Evolutionary conservation across 2,329 filamentous ascomycete species (phyloP), one percentile per base, ranked within the genome.

Genomic region (Ceratocystis cubensis): DNA sequence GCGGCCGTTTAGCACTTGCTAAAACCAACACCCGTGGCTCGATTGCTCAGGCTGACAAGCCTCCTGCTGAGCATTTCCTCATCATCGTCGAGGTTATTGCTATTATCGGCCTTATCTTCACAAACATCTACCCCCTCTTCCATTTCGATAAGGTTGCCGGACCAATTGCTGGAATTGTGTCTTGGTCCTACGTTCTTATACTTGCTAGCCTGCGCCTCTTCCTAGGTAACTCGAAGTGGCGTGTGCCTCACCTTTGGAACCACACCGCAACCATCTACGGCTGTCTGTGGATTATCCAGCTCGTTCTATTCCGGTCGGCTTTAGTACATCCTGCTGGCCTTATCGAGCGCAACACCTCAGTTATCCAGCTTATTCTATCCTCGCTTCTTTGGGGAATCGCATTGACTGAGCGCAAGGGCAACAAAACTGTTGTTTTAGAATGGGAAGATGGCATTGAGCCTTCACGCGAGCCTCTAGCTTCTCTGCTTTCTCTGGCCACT

Each of bases 381-480:
- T 87, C 88, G 0, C 74, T 96, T 13, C 81, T 99, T 13, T 86
- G 91, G 65, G 75, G 83, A 59, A 86, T 96, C 73, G 85, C 90
- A 56, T 76, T 95, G 66, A 88, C 86, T 64, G 95, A 91, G 69
- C 86, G 94, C 70, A 94, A 91, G 77, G 94, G 94, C 57, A 97
- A 97, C 75, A 94, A 91, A 75, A 85, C 88, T 2, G 89, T 99
- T 13, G 76, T 92, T 59, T 75, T 97, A 72, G 91, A 96, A 75
- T 92, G 92, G 79, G 92, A 96, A 75, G 90, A 89, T 69, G 88
- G 88, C 41, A 84, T 99, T 64, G 85, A 93, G 72, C 94, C 94
- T 22, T 93, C 92, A 2, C 85, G 83, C 69, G 92, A 99, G 74
- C 90, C 91, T 5, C 80, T 90, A 46, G 91, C 94, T 1, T 97